Conservation (phyloP, 441 rosid species). For the Iberis amara region DNA sequence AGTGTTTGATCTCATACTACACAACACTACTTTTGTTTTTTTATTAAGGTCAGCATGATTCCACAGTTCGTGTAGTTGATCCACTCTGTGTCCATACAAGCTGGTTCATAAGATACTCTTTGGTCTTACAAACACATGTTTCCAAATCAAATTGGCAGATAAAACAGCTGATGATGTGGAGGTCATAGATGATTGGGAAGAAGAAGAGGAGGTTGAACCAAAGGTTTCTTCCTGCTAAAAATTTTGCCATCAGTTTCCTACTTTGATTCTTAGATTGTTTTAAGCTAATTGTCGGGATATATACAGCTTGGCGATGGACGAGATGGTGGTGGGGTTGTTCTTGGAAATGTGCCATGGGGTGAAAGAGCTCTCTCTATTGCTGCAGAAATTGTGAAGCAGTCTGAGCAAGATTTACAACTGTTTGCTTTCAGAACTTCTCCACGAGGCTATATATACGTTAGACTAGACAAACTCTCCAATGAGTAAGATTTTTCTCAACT, state of each 20-base stretch:
- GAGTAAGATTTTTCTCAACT: slow-evolving; percentile 40
- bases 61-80: background rate
- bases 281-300: slow-evolving; percentile 5
- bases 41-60: background rate
- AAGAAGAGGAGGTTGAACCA: slow-evolving; percentile 61
- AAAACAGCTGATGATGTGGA: slow-evolving; percentile 45
- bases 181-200: slow-evolving; percentile 63
- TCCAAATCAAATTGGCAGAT: slow-evolving; percentile 34
- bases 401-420: slow-evolving; percentile 47
- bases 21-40: background rate
- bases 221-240: slow-evolving; percentile 31
- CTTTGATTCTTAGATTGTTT: slow-evolving; percentile 10
- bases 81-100: slow-evolving; percentile 15
- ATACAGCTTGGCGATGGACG: slow-evolving; percentile 78
- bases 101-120: slow-evolving; percentile 13
- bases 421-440: slow-evolving; percentile 76
- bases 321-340: slow-evolving; percentile 82
- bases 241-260: slow-evolving; percentile 3
- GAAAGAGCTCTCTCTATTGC: slow-evolving; percentile 66
- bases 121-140: slow-evolving; percentile 8
- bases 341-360: slow-evolving; percentile 73
- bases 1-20: slow-evolving; percentile 4
- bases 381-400: slow-evolving; percentile 43
- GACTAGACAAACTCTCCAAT: slow-evolving; percentile 69
- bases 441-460: slow-evolving; percentile 70